Base-by-base conservation (phyloP, 345 rosid genomes). In the Rhodomyrtus tomentosa region DNA sequence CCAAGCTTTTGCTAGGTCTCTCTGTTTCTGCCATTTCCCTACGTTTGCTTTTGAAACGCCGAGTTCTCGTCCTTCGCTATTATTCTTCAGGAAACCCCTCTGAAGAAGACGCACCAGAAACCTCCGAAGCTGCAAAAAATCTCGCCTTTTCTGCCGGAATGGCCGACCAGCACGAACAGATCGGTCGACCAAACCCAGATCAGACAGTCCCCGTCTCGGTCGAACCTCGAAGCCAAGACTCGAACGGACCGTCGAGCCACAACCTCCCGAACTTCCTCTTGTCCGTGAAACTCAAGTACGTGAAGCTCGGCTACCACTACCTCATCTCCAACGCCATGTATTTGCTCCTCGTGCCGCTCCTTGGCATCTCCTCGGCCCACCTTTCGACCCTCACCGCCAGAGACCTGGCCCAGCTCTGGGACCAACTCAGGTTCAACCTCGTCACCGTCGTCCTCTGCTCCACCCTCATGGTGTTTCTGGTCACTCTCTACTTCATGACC, bases 221-320 rank as follows among this genome's bases (percentile, higher is more conserved):
- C 59, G 81, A 29, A 38, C 55, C 83, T 32, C 52, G 84, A 14
- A 48, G 55, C 76, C 45, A 18, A 68, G 76, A 68, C 76, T 36
- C 76, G 76, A 38, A 55, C n/a, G 76, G 45, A 55, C 81, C 62
- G 40, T 10, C 73, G 84, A 81, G 22, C 59, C 55, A 55, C 50
- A 84, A 27, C 72, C 87, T 82, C 76, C 90, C 88, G 13, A 86
- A 86, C 54, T 85, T 87, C 83, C 84, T 85, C 81, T 59, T 83
- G 25, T 88, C 89, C 12, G 50, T 89, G 5, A 83, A 36, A 50
- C 90, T 88, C 84, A 90, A 89, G 85, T 84, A 89, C 74, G 89
- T 87, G 18, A 89, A 89, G 84, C 90, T 91, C 32, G 90, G 89
- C 38, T 89, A 84, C 84, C 91, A 91, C 84, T 88, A 88, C 84